A percentile compares a stretch with the other conserved stretches of the same genome.
phyloP scores from a whole-genome alignment of 164 flowering plant genomes.

The Annona cherimola region DNA sequence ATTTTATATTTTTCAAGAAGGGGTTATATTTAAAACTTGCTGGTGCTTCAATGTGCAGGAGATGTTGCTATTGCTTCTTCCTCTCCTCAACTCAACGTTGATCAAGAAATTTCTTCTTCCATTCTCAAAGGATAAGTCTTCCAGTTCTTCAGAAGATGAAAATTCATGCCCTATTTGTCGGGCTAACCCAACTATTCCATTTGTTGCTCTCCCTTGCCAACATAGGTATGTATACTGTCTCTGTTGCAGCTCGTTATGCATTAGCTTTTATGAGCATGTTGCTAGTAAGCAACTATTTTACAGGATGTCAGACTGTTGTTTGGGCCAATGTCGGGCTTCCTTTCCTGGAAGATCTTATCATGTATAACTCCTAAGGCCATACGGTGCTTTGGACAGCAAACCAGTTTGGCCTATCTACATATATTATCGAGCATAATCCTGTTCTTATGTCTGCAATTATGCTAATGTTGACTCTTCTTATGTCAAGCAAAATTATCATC shows the following conservation, averaged over 20 bases:
- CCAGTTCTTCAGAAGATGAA: conserved; percentile 51
- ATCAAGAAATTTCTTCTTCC: conserved; percentile 71
- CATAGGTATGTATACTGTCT: conserved; percentile 55
- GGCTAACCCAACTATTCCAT: conserved; percentile 69
- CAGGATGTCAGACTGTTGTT: background rate
- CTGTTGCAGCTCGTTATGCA: background rate
- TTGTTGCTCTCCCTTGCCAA: conserved; percentile 89
- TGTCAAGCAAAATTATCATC: background rate
- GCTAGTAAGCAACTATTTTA: background rate
- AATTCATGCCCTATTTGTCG: conserved; percentile 76
- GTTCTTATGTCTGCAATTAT: background rate
- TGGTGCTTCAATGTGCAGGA: conserved; percentile 47
- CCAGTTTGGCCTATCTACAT: background rate
- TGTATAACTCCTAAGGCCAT: background rate
- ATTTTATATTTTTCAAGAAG: too few species aligned
- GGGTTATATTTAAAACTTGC: background rate
- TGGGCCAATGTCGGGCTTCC: background rate
- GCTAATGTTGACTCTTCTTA: background rate
- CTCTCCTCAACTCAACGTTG: conserved; percentile 89
- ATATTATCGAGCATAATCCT: background rate
- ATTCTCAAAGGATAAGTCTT: conserved; percentile 74
- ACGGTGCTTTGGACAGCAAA: background rate
- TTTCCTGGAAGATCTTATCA: background rate
- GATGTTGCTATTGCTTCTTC: conserved; percentile 88
- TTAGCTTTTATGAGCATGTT: background rate